phyloP scores from a whole-genome alignment of 371 early-diverging fungal genomes.

The Haplosporangium sp. region DNA sequence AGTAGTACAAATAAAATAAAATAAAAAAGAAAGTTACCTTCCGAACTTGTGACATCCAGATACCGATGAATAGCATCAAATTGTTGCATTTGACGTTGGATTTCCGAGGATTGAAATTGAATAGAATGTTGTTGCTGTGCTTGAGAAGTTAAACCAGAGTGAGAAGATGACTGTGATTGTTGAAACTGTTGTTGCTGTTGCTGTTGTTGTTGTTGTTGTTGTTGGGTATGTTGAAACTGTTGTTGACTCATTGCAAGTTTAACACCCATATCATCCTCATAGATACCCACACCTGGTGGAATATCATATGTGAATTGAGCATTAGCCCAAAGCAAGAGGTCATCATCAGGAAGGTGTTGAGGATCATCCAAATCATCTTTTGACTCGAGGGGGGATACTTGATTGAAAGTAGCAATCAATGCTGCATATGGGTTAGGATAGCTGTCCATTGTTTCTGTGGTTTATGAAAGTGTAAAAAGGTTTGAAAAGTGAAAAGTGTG shows the following conservation, averaged over 20 bases:
- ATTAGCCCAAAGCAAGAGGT: constrained; percentile 77
- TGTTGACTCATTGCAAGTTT: constrained; percentile 46
- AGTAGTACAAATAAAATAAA: not conserved
- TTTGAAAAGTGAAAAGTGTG: no score
- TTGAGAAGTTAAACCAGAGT: constrained; percentile 12
- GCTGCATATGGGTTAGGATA: constrained; percentile 49
- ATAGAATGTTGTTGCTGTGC: constrained; percentile 16
- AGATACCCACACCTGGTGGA: constrained; percentile 55
- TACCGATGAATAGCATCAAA: constrained; percentile 45
- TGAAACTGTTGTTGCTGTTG: constrained; percentile 34
- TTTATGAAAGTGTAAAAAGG: not conserved
- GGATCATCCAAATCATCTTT: constrained; percentile 43
- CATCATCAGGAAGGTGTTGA: constrained; percentile 56
- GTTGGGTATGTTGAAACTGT: constrained; percentile 43
- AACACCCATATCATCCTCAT: constrained; percentile 44
- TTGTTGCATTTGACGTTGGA: constrained; percentile 36
- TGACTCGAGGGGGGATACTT: constrained; percentile 34
- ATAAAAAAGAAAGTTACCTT: constrained; percentile 22
- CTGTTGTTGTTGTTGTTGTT: constrained; percentile 32
- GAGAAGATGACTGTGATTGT: constrained; percentile 23
- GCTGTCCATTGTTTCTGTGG: constrained; percentile 30
- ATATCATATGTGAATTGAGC: constrained; percentile 80
- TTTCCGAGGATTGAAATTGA: constrained; percentile 24
- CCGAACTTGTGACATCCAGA: constrained; percentile 18
- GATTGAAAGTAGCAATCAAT: constrained; percentile 48